Base-by-base conservation (phyloP, 2,329 filamentous ascomycete species). In the Hymenoscyphus infarciens region DNA sequence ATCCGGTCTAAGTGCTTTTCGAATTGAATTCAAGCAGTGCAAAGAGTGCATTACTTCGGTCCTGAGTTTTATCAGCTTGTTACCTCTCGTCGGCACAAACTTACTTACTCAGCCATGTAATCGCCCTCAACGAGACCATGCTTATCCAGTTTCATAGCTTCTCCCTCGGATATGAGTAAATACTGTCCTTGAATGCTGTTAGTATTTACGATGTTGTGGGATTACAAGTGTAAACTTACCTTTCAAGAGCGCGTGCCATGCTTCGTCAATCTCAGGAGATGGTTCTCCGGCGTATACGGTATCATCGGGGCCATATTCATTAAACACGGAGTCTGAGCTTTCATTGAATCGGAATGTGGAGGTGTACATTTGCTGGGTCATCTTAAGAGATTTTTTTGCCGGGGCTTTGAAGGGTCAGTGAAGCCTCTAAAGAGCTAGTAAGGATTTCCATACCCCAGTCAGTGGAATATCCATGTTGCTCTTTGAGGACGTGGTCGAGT, bases 41-140 rank as follows among this genome's bases (percentile, higher is more conserved):
- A 70, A 57, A 39, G 66, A 69, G 55, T 70, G 63, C 59, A 68
- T 65, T 5, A 67, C 63, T 39, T 68, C 65, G 25, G 66, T 57
- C 49, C 63, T 68, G 25, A 31, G 4, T 59, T 35, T 53, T 1
- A 15, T 31, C 3, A 49, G 6, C 27, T 29, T 53, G 6, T 59
- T n/a, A 42, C 22, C 31, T 16, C 15, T 57, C 10, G 29, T 3
- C 31, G 27, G 29, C 57, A 5, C 4, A 31, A 4, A 19, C 19
- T 5, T 2, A 54, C 60, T 59, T 66, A 67, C 64, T 68, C 64
- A 27, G 52, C 63, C 10, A 69, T 31, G 11, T 67, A 68, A 16
- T 55, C 35, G 19, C 25, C 60, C 63, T 68, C 64, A 35, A 54
- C 63, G 6, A 69, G 38, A 16, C 66, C 68, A n/a, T 57, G 33